Conservation (phyloP, 768 basidiomycete species). For the Megacollybia marginata region DNA sequence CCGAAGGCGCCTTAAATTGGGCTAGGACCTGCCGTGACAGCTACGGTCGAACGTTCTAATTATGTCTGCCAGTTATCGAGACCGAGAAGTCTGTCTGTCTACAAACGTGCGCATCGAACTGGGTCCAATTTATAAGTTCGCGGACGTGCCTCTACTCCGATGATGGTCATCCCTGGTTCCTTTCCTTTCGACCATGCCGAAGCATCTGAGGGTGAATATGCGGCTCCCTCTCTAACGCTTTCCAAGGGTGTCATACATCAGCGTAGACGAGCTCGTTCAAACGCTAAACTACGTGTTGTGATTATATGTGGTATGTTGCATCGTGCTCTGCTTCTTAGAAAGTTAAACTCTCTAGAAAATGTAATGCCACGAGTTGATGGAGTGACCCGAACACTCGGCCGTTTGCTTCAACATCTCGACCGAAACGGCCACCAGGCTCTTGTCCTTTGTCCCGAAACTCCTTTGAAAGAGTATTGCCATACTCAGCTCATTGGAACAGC, state of each 20-base stretch:
- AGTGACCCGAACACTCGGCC: constrained; percentile 32
- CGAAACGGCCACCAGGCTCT: constrained; percentile 32
- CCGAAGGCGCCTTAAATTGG: too few species aligned
- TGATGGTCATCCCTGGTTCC: too few species aligned
- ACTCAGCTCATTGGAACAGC: constrained; percentile 1
- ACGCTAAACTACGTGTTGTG: background rate
- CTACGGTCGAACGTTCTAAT: too few species aligned
- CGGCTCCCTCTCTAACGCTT: too few species aligned
- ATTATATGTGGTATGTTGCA: background rate
- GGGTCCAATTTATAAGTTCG: too few species aligned
- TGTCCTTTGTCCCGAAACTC: constrained; percentile 30
- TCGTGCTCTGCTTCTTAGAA: background rate
- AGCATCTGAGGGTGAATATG: too few species aligned
- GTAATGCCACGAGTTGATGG: constrained; percentile 37
- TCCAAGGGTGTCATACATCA: background rate
- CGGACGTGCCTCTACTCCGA: too few species aligned
- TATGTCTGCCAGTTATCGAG: too few species aligned
- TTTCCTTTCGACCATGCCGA: too few species aligned
- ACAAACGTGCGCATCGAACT: too few species aligned
- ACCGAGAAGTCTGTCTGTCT: too few species aligned
- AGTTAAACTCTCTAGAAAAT: constrained; percentile 19
- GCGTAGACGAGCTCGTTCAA: background rate
- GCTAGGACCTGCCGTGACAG: too few species aligned
- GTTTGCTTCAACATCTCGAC: constrained; percentile 32
- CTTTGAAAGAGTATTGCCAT: constrained; percentile 1